Evolutionary conservation across 2,329 filamentous ascomycete genomes (phyloP).

Genomic region (Endoconidiophora polonica): DNA sequence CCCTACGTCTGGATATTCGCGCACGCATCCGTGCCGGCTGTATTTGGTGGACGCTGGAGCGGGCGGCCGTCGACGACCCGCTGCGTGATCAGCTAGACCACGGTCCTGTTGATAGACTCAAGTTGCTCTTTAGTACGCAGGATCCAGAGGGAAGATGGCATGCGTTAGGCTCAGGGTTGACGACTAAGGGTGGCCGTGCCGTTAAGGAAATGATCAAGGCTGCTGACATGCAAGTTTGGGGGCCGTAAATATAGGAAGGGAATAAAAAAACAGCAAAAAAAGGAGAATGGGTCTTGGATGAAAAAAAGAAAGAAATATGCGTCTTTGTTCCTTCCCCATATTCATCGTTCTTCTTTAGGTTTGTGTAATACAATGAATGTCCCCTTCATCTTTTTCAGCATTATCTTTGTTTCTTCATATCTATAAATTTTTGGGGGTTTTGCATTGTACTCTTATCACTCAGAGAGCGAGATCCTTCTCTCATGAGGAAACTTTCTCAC

Average conservation of each 20-base stretch:
- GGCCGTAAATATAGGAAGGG: neutral
- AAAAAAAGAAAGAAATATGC: no score
- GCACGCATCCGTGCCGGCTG: slow-evolving; percentile 26
- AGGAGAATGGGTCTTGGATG: no score
- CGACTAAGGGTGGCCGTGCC: slow-evolving; percentile 9
- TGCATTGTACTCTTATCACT: no score
- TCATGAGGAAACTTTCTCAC: neutral
- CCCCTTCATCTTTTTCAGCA: no score
- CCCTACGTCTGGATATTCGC: slow-evolving; percentile 35
- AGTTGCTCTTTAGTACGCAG: neutral
- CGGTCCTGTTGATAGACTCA: slow-evolving; percentile 3
- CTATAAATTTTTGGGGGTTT: no score
- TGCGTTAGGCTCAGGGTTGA: slow-evolving; percentile 16
- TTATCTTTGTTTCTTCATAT: no score
- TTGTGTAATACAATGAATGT: no score
- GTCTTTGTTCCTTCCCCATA: no score
- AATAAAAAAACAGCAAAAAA: no score
- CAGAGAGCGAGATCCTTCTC: neutral
- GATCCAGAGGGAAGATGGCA: slow-evolving; percentile 16
- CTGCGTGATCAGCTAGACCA: slow-evolving; percentile 3
- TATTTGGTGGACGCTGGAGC: slow-evolving; percentile 34
- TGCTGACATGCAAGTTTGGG: slow-evolving; percentile 12
- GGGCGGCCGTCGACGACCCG: slow-evolving; percentile 16
- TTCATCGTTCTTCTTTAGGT: no score
- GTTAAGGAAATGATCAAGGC: slow-evolving; percentile 12